Evolutionary conservation across 78 protist genomes (phyloP).

Genomic region (Emiliania huxleyi): DNA sequence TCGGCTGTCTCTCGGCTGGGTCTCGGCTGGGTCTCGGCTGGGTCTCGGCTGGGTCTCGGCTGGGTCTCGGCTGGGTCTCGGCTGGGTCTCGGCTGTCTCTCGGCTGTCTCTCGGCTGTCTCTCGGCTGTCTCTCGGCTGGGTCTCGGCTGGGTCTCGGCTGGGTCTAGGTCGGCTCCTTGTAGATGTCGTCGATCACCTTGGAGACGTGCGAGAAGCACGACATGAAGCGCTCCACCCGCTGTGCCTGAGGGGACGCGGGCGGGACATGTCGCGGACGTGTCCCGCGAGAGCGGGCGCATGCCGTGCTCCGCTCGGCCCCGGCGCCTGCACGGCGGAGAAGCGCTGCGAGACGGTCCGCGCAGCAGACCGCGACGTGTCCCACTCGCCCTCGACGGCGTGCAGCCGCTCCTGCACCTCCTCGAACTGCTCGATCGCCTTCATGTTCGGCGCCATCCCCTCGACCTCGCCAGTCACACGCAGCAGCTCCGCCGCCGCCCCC

Average conservation of each 20-base stretch:
- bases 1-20: too few species aligned
- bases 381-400: background rate
- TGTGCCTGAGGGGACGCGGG: too few species aligned
- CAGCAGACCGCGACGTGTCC: background rate
- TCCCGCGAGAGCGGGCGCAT: too few species aligned
- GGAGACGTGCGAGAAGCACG: constrained; percentile 62
- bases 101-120: too few species aligned
- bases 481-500: background rate
- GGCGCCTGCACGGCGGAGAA: constrained; percentile 5
- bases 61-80: too few species aligned
- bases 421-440: constrained; percentile 59
- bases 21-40: too few species aligned
- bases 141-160: too few species aligned
- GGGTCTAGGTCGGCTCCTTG: constrained; percentile 76
- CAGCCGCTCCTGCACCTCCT: constrained; percentile 15
- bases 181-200: constrained; percentile 67
- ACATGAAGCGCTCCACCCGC: constrained; percentile 51
- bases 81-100: too few species aligned
- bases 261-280: too few species aligned
- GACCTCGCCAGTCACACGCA: background rate
- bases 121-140: too few species aligned
- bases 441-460: constrained; percentile 69
- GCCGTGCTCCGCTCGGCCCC: too few species aligned
- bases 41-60: too few species aligned
- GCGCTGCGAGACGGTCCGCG: background rate